Base-by-base conservation (phyloP, 768 basidiomycete genomes). In the Termitomyces sp. region DNA sequence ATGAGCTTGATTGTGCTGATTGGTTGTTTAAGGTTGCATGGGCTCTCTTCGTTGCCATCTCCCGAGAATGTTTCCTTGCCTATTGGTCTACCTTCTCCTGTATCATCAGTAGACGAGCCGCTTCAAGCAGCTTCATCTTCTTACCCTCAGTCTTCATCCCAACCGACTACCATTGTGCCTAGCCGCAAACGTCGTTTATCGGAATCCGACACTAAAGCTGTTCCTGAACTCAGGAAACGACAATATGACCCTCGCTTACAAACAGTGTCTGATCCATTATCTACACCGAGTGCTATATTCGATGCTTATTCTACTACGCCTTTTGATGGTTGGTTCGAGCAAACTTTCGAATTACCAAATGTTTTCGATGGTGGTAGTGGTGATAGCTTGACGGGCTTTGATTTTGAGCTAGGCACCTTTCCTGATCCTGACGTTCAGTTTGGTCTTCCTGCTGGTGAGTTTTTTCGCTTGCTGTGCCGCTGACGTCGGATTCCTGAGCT, bases 161-260 rank as follows among this genome's bases (percentile, higher is more conserved):
- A n/a, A 51, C 18, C 56, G 49, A 22, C 56, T 24, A 24, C 24
- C 24, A 27, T 4, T 11, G 30, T 34, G n/a, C 51, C 52, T 20
- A 71, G 61, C 30, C 71, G 74, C 15, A 78, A 78, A 62, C 73
- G 78, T 27, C 69, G 72, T 1, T 58, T 76, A 16, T 79, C 77
- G 3, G 72, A 76, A 12, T 57, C 65, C 2, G 71, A 69, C 13
- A 45, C 47, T 2, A 39, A 59, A 1, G 30, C 46, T 3, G 31
- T 57, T 45, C 44, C 67, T 0, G 76, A 76, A 41, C 69, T 69
- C 0, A 58, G 68, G 4, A 60, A 46, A 1, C 22, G 54, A 30
- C 59, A 67, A 2, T 27, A 51, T 24, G 20, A 55, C 37, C 68
- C 71, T 5, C 67, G 65, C 9, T 51, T 63, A 1, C 70, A 72